phyloP scores from a whole-genome alignment of 1,284 basidiomycete genomes.

The Pterulicium gracile region DNA sequence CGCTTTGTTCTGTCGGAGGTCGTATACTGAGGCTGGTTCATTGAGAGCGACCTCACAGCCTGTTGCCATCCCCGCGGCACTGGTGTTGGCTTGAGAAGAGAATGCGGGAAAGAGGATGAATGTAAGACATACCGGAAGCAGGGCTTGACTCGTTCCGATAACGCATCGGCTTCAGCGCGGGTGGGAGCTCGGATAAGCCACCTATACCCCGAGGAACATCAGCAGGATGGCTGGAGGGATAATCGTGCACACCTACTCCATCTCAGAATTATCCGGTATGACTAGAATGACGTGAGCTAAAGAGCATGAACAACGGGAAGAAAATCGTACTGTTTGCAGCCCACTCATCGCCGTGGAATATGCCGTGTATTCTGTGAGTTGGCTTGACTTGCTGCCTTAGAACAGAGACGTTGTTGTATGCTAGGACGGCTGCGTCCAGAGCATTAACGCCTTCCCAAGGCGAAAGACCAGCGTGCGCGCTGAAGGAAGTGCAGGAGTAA shows the following conservation, averaged over 20 bases:
- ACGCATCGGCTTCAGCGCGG: slow-evolving; percentile 42
- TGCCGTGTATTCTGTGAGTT: slow-evolving; percentile 53
- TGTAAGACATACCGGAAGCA: slow-evolving; percentile 56
- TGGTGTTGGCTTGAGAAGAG: slow-evolving; percentile 15
- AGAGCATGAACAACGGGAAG: slow-evolving; percentile 1
- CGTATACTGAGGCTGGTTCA: slow-evolving; percentile 30
- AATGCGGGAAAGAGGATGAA: background rate
- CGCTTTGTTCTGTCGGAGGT: slow-evolving; percentile 53
- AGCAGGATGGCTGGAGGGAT: no score
- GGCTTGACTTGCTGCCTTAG: slow-evolving; percentile 65
- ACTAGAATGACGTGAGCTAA: slow-evolving; percentile 29
- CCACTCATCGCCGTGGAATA: slow-evolving; percentile 54
- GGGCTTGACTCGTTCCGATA: slow-evolving; percentile 44
- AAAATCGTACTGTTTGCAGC: slow-evolving; percentile 39
- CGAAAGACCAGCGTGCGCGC: slow-evolving; percentile 57
- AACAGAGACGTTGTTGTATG: slow-evolving; percentile 58
- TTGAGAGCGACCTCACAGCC: slow-evolving; percentile 51
- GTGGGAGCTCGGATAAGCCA: slow-evolving; percentile 69
- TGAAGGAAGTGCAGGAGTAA: slow-evolving; percentile 17
- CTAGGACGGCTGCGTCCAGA: slow-evolving; percentile 65
- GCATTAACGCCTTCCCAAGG: slow-evolving; percentile 73
- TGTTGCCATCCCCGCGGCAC: slow-evolving; percentile 62
- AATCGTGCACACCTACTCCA: slow-evolving; percentile 35
- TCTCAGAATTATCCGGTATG: slow-evolving; percentile 68
- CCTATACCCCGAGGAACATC: slow-evolving; percentile 15